phyloP scores from a whole-genome alignment of 2,329 filamentous ascomycete genomes.

The Colletotrichum sp. region DNA sequence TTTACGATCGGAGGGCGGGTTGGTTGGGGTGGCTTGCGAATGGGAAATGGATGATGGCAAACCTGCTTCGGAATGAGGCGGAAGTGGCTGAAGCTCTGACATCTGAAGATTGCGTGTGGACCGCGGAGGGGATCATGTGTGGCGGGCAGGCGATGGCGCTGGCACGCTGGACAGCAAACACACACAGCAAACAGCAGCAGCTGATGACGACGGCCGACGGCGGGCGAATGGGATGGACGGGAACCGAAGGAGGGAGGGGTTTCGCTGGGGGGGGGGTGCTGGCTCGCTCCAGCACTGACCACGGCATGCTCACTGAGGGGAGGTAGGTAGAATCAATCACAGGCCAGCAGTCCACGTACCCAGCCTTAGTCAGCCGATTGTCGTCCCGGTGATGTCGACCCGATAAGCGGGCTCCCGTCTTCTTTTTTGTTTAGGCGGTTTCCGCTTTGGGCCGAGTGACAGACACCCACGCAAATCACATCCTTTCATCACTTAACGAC shows the following conservation, averaged over 20 bases:
- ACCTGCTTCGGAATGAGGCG: slow-evolving; percentile 15
- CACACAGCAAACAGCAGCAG: not conserved
- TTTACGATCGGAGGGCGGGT: not conserved
- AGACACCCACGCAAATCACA: not conserved
- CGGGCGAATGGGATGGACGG: slow-evolving; percentile 2
- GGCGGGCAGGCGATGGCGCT: not conserved
- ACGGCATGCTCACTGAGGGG: not conserved
- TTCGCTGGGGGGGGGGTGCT: not conserved
- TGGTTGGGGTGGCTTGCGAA: not conserved
- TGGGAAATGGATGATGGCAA: slow-evolving; percentile 5
- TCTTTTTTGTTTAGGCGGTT: slow-evolving; percentile 15
- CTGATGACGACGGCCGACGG: slow-evolving; percentile 19
- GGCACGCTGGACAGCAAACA: not conserved
- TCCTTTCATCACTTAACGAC: not conserved
- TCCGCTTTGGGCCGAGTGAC: not conserved
- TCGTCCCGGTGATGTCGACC: slow-evolving; percentile 34
- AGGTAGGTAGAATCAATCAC: not conserved
- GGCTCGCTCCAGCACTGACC: not conserved
- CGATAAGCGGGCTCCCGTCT: not conserved
- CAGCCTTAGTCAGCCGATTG: slow-evolving; percentile 26
- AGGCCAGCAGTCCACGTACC: not conserved
- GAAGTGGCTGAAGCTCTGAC: slow-evolving; percentile 23
- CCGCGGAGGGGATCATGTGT: slow-evolving; percentile 4
- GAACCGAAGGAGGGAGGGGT: not conserved
- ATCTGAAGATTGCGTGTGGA: slow-evolving; percentile 11